Base-by-base conservation (phyloP, 768 basidiomycete genomes). In the Pulveroboletus sp. region DNA sequence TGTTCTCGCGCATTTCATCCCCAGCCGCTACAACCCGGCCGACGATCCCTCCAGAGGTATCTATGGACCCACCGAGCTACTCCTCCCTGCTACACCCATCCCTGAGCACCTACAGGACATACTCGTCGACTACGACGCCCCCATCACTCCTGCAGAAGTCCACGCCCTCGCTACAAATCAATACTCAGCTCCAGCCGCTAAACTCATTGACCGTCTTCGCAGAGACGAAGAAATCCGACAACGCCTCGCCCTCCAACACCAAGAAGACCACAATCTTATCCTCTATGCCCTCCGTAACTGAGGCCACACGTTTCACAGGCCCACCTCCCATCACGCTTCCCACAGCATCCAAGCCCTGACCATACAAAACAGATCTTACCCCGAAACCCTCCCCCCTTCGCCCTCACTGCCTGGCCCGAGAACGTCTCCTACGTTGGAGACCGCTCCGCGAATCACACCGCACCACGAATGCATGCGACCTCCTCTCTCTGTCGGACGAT, bases 31-130 rank as follows among this genome's bases (percentile, higher is more conserved):
- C 21, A 59, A 59, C 29, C 55, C 51, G 4, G 59, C 63, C 16
- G 59, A 63, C 40, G 14, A 3, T 0, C 58, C 51, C 1, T 64
- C 58, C 0, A 33, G 59, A 12, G 63, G 63, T 0, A 27, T 29
- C n/a, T 58, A 50, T 24, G 20, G 32, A 0, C 23, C 53, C 1
- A 0, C 1, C 0, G 10, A 23, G 41, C 51, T 34, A n/a, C 45
- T 56, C 5, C 51, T 56, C 19, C 57, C 59, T 13, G 12, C 11
- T 0, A 17, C 32, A 23, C 31, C 29, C 38, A 47, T 47, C 29
- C 45, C 45, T 17, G 16, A 16, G 2, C 5, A 13, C 21, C 38
- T 47, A 6, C 21, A 19, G 0, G 1, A 40, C 27, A 2, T 40
- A 21, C 0, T 47, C 20, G 14, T 40, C 23, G n/a, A 47, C 31